Conservation (phyloP, 805 yeast genomes). For the Starmerella bombi region DNA sequence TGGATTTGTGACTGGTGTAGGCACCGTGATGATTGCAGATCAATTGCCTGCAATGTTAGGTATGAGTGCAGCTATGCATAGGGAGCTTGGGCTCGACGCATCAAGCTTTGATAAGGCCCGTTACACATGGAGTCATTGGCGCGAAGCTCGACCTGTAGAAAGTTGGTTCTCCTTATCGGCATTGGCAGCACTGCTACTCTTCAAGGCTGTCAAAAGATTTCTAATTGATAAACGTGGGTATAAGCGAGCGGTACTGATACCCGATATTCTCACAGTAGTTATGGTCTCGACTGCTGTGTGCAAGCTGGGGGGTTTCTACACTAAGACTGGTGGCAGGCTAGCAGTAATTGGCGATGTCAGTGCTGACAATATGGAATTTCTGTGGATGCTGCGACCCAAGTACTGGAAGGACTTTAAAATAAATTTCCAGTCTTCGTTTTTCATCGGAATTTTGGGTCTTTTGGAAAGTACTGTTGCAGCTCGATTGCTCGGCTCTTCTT, state of each 20-base stretch:
- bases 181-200: conserved; percentile 34
- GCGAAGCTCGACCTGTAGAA: conserved; percentile 44
- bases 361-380: conserved; percentile 37
- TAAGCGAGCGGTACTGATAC: conserved; percentile 48
- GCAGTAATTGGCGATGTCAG: conserved; percentile 57
- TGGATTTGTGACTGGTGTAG: conserved; percentile 80
- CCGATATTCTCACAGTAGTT: conserved; percentile 76
- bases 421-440: conserved; percentile 54
- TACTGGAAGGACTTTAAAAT: conserved; percentile 39
- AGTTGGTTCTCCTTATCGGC: conserved; percentile 44
- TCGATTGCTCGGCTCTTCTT: conserved; percentile 62
- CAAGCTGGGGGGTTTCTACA: conserved; percentile 26
- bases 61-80: conserved; percentile 33
- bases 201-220: conserved; percentile 34
- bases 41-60: conserved; percentile 65
- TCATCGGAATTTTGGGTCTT: conserved; percentile 76
- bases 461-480: conserved; percentile 90
- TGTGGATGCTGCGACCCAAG: conserved; percentile 41
- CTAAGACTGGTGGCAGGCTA: conserved; percentile 33
- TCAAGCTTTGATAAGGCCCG: conserved; percentile 58
- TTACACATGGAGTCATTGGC: conserved; percentile 41
- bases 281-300: conserved; percentile 45
- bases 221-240: conserved; percentile 21
- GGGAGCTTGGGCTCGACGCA: conserved; percentile 36
- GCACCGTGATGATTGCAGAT: conserved; percentile 67